Evolutionary conservation across 129 eudicot genomes (phyloP).

Genomic region (Centella asiatica): DNA sequence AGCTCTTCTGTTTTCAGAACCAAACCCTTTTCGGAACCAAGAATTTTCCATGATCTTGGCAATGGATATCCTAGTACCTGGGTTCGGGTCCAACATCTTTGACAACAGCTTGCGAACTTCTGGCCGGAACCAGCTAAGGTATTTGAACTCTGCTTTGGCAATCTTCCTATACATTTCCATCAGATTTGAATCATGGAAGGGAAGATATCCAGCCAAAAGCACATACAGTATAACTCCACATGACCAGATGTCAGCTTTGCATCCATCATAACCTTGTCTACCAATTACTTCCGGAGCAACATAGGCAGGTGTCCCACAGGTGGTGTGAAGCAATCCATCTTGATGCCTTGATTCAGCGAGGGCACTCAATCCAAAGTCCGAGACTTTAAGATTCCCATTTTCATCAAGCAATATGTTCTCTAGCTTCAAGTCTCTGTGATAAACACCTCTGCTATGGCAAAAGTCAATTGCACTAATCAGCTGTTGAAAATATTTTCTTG

Average conservation of each 20-base stretch:
- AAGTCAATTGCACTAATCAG: conserved; percentile 52
- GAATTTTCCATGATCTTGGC: conserved; percentile 52
- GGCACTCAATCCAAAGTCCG: conserved; percentile 74
- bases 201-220: conserved; percentile 45
- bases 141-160: conserved; percentile 48
- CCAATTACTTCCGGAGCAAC: conserved; percentile 63
- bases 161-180: conserved; percentile 78
- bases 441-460: conserved; percentile 73
- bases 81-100: conserved; percentile 58
- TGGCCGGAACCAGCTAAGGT: conserved; percentile 41
- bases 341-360: conserved; percentile 48
- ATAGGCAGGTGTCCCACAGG: conserved; percentile 81
- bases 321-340: conserved; percentile 70
- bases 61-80: conserved; percentile 38
- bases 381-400: conserved; percentile 51
- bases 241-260: conserved; percentile 64
- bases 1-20: not conserved
- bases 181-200: conserved; percentile 56
- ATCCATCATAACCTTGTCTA: conserved; percentile 55
- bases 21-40: conserved; percentile 51
- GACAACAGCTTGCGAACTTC: conserved; percentile 41
- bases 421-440: conserved; percentile 65
- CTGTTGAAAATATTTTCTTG: conserved; percentile 57
- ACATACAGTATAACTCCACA: conserved; percentile 70
- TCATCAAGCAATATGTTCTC: conserved; percentile 66